Base-by-base conservation (phyloP, 163 green algal genomes). In the Chlamydomonas reinhardtii region DNA sequence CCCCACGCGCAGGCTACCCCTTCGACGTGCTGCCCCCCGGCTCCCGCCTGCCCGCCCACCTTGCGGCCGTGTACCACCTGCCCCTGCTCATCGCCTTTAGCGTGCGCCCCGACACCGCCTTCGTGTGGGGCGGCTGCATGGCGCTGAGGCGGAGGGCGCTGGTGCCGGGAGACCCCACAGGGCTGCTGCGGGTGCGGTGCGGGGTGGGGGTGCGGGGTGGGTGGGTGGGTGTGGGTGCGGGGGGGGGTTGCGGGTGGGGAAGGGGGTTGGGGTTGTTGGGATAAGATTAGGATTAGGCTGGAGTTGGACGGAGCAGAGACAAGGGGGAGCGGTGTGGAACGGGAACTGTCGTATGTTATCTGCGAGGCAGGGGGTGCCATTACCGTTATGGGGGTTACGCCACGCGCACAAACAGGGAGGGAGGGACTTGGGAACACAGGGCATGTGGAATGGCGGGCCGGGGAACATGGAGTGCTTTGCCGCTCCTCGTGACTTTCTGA, bases 61-160 rank as follows among this genome's bases (percentile, higher is more conserved):
- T 92, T 34, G 90, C 88, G 17, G 89, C 97, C 74, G 87, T 79
- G 15, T 99, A 98, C 90, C 97, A 99, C 91, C 88, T 98, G 34
- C 95, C 96, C 39, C 90, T 98, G 79, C 84, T 98, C 24, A 96
- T 99, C 19, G 91, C 85, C 34, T 97, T 98, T 84, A 94, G 92
- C 2, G 48, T 97, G 4, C 19, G 2, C 9, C 71, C 37, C 20
- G 37, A 82, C 59, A 96, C 90, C 27, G 61, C 71, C n/a, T 98
- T 98, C 91, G 95, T 98, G 68, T 98, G 95, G 95, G 96, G 96
- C 52, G 96, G 96, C 43, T 97, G 92, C 90, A 97, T 98, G 95
- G 65, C 97, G 83, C 92, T 98, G 79, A 77, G 92, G 1, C 48
- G 87, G 17, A n/a, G 76, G 0, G 34, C 75, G 16, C 85, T 98